These are phyloP conservation scores for Penicillium bialowiezense DNA, from an alignment of 495 filamentous ascomycete species.

Conservation along the genomic window DNA sequence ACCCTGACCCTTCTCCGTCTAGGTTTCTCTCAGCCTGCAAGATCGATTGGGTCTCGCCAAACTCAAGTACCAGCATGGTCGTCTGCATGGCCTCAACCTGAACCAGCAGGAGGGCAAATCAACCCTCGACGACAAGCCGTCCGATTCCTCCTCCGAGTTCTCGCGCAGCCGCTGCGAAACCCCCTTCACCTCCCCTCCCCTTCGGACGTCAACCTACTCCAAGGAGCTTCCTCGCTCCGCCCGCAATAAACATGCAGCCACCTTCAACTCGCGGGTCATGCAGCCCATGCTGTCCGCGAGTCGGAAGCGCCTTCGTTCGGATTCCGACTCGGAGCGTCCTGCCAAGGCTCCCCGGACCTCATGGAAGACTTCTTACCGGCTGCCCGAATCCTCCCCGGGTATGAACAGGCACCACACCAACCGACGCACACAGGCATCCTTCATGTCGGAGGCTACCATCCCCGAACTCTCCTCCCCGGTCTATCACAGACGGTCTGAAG, in stretches of 20 bases:
- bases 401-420: slow-evolving; percentile 27
- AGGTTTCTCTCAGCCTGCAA: slow-evolving; percentile 91
- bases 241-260: slow-evolving; percentile 46
- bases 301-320: slow-evolving; percentile 68
- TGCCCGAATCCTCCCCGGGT: slow-evolving; percentile 81
- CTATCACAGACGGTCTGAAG: slow-evolving; percentile 65
- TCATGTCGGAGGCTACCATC: slow-evolving; percentile 70
- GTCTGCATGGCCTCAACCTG: slow-evolving; percentile 43
- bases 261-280: slow-evolving; percentile 44
- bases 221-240: slow-evolving; percentile 46
- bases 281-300: slow-evolving; percentile 47
- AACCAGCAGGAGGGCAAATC: slow-evolving; percentile 63
- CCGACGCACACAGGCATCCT: slow-evolving; percentile 60
- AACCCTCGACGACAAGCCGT: slow-evolving; percentile 44
- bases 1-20: slow-evolving; percentile 5
- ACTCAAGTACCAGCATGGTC: slow-evolving; percentile 91
- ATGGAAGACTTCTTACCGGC: slow-evolving; percentile 71
- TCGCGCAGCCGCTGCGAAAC: slow-evolving; percentile 46
- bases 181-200: slow-evolving; percentile 43
- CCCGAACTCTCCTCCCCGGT: slow-evolving; percentile 58
- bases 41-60: slow-evolving; percentile 91
- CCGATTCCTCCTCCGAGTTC: slow-evolving; percentile 75
- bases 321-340: slow-evolving; percentile 58
- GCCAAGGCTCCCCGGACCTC: slow-evolving; percentile 54
- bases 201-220: slow-evolving; percentile 38